Percentiles rank a stretch among this genome's conserved stretches.
phyloP scores from a whole-genome alignment of 2,329 filamentous ascomycete genomes.

The Parafenestella ontariensis region DNA sequence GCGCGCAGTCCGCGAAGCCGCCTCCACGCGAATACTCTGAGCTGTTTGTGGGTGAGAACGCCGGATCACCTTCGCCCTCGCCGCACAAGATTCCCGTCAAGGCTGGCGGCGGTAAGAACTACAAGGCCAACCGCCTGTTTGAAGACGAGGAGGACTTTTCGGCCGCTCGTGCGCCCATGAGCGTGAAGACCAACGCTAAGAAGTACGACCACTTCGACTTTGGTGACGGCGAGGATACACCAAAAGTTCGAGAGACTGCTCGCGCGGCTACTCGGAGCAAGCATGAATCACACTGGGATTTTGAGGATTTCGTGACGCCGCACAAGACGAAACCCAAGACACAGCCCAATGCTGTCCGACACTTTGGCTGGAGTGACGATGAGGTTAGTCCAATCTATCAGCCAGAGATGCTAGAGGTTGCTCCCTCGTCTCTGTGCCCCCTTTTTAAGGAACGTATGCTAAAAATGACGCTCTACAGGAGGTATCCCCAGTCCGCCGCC shows the following conservation, averaged over 20 bases:
- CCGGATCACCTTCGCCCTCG: constrained; percentile 45
- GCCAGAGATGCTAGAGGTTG: constrained; percentile 21
- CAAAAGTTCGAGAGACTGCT: constrained; percentile 38
- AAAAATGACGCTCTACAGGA: constrained; percentile 50
- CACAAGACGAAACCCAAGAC: constrained; percentile 73
- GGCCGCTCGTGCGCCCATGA: constrained; percentile 26
- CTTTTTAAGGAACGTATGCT: constrained; percentile 16
- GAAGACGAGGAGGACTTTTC: constrained; percentile 59
- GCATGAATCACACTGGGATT: constrained; percentile 81
- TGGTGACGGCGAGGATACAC: constrained; percentile 63
- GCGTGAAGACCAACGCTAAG: constrained; percentile 72
- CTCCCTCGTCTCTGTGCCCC: constrained; percentile 8
- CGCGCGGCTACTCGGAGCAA: constrained; percentile 53
- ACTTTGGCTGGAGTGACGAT: constrained; percentile 78
- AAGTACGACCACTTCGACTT: constrained; percentile 91
- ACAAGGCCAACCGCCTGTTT: constrained; percentile 62
- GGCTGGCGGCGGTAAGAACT: constrained; percentile 59
- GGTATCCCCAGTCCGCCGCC: constrained; percentile 65
- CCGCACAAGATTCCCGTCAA: constrained; percentile 53
- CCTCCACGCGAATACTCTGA: constrained; percentile 72
- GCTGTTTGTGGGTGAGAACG: constrained; percentile 66
- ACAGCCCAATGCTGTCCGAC: constrained; percentile 73
- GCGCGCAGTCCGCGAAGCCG: constrained; percentile 72
- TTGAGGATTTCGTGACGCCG: constrained; percentile 86
- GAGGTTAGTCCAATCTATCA: constrained; percentile 53